Conservation (phyloP, 345 rosid species). For the Jatropha curcas region DNA sequence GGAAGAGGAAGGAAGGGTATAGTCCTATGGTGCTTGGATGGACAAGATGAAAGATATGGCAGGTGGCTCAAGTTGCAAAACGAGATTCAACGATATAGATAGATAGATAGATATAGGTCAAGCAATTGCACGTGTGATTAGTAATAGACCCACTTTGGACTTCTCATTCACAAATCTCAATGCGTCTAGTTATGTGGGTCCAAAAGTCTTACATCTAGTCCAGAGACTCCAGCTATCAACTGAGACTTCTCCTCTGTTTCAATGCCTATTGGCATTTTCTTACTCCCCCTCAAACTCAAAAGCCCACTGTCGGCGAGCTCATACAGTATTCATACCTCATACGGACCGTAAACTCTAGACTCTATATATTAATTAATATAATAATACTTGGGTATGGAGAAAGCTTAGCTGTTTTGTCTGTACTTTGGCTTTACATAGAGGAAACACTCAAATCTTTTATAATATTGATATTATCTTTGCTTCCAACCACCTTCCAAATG, state of each 20-base stretch:
- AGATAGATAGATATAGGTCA: too few species aligned
- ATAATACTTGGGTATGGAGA: neutral
- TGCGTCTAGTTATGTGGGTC: slow-evolving; percentile 30
- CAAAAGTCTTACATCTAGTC: neutral
- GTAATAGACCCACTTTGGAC: slow-evolving; percentile 11
- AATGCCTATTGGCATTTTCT: slow-evolving; percentile 3
- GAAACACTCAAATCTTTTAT: slow-evolving; percentile 49
- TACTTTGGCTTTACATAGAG: slow-evolving; percentile 36
- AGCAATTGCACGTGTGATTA: slow-evolving; percentile 36
- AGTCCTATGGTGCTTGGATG: neutral
- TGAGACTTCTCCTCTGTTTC: too few species aligned
- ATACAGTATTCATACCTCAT: too few species aligned
- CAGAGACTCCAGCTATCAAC: too few species aligned
- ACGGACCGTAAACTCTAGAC: neutral
- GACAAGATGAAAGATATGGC: slow-evolving; percentile 10
- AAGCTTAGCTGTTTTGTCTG: slow-evolving; percentile 59
- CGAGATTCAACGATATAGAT: slow-evolving; percentile 11
- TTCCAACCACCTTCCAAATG: slow-evolving; percentile 64
- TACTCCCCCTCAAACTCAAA: neutral
- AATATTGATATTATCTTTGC: slow-evolving; percentile 21
- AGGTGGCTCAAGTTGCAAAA: slow-evolving; percentile 20
- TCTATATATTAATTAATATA: neutral
- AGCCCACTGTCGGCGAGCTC: slow-evolving; percentile 42
- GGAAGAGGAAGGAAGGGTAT: too few species aligned
- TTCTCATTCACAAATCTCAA: slow-evolving; percentile 21